Base-by-base conservation (phyloP, 2,329 filamentous ascomycete species). In the Colletotrichum tamarilloi region DNA sequence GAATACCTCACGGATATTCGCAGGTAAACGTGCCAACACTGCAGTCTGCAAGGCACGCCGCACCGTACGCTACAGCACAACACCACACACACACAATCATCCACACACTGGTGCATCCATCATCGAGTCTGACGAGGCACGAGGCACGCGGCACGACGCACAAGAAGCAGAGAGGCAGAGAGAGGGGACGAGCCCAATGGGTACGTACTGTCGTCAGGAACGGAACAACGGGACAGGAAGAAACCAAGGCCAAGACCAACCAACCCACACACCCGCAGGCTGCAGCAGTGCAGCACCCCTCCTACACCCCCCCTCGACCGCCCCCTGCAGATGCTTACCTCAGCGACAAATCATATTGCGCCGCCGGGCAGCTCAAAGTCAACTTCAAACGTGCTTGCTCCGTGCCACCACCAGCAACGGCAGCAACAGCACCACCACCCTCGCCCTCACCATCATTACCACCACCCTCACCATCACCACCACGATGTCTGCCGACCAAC, bases 381-480 rank as follows among this genome's bases (percentile, higher is more conserved):
- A 82, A 85, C 81, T 80, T 85, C 84, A 84, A 85, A 85, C 83
- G 78, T 75, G 67, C 58, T 57, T 68, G 70, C 66, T 70, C 67
- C 79, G 80, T 79, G 80, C 80, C 79, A 78, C 78, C 78, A 59
- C 35, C 38, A 70, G 53, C 67, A 66, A 22, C 60, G 49, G 52
- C 24, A 55, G 22, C 52, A 55, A 14, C 52, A 55, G 52, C 3
- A 55, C 8, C 49, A 53, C 52, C 46, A 55, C 28, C 46, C 55
- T 42, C 53, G 69, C 55, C 59, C 64, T 24, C 55, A 65, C 32
- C 19, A 49, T 19, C 42, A 49, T 42, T 42, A 73, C 55, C 59
- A 69, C 24, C 55, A 49, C 19, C 19, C n/a, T 22, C 49, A 53
- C 22, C 46, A 53, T 11, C 60, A 64, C 53, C 53, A 73, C 59